Evolutionary conservation across 2,329 filamentous ascomycete species (phyloP).

Genomic region (Metarhizium rileyi): DNA sequence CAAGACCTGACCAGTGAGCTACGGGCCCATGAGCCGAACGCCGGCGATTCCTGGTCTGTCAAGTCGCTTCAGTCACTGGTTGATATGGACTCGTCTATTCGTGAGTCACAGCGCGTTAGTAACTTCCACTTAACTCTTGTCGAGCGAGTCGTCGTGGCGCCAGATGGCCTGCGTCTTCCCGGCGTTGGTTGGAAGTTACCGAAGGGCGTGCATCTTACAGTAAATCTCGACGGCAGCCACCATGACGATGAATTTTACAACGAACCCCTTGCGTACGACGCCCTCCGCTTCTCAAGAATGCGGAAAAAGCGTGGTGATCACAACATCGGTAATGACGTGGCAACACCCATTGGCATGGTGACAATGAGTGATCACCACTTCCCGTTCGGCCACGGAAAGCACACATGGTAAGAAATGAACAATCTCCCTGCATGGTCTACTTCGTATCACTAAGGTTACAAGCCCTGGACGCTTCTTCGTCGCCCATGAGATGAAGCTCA

Average conservation of each 20-base stretch:
- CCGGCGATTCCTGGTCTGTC: constrained; percentile 35
- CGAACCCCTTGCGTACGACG: constrained; percentile 33
- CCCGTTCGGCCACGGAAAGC: constrained; percentile 47
- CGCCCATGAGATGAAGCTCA: constrained; percentile 44
- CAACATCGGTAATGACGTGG: constrained; percentile 13
- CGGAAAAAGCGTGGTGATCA: constrained; percentile 25
- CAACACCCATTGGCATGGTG: constrained; percentile 37
- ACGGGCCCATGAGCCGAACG: constrained; percentile 12
- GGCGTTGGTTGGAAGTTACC: constrained; percentile 25
- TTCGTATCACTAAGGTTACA: background rate
- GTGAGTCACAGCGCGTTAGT: constrained; percentile 41
- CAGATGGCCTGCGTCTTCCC: constrained; percentile 32
- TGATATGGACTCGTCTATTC: constrained; percentile 40
- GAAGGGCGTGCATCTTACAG: constrained; percentile 30
- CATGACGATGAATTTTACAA: constrained; percentile 36
- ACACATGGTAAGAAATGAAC: constrained; percentile 28
- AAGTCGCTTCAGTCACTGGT: constrained; percentile 30
- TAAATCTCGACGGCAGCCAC: constrained; percentile 35
- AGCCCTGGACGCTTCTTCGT: constrained; percentile 48
- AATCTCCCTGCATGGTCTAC: constrained; percentile 1
- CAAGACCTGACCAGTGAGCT: constrained; percentile 35
- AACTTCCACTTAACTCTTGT: constrained; percentile 36
- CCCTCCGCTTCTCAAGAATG: constrained; percentile 36
- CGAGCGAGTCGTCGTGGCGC: constrained; percentile 34
- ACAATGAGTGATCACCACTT: constrained; percentile 41